Conservation (phyloP, 176 grass and related monocot species). For the Canna indica region DNA sequence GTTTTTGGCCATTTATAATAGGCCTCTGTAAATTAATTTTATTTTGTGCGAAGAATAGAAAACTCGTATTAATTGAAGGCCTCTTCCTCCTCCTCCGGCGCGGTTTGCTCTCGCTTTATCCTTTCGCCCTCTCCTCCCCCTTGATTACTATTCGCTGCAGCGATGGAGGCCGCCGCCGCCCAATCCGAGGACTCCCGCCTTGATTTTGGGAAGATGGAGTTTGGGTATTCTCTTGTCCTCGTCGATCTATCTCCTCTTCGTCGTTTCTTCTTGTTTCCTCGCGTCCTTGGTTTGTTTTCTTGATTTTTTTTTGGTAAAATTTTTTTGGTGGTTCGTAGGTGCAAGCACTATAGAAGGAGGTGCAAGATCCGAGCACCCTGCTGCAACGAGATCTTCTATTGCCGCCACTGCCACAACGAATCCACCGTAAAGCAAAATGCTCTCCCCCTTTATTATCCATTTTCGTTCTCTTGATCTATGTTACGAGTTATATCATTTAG, state of each 20-base stretch:
- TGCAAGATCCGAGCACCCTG: slow-evolving; percentile 92
- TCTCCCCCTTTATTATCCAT: not conserved
- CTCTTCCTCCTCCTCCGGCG: not conserved
- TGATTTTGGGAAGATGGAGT: slow-evolving; percentile 51
- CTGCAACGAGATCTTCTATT: slow-evolving; percentile 68
- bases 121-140: not conserved
- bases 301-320: not conserved
- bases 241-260: not conserved
- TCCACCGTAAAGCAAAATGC: slow-evolving; percentile 34
- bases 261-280: not conserved
- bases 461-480: not conserved
- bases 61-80: not conserved
- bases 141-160: not conserved
- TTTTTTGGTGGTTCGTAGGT: slow-evolving; percentile 30
- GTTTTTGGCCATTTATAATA: too few relatives aligned
- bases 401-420: slow-evolving; percentile 94
- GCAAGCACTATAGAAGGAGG: slow-evolving; percentile 73
- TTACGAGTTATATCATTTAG: not conserved
- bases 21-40: not conserved
- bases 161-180: not conserved
- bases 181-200: slow-evolving; percentile 3
- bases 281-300: slow-evolving; percentile 21
- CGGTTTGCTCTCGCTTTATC: slow-evolving; percentile 1
- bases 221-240: slow-evolving; percentile 31
- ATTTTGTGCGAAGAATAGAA: not conserved